Base-by-base conservation (phyloP, 75 land plant species). In the Cupressus sempervirens region DNA sequence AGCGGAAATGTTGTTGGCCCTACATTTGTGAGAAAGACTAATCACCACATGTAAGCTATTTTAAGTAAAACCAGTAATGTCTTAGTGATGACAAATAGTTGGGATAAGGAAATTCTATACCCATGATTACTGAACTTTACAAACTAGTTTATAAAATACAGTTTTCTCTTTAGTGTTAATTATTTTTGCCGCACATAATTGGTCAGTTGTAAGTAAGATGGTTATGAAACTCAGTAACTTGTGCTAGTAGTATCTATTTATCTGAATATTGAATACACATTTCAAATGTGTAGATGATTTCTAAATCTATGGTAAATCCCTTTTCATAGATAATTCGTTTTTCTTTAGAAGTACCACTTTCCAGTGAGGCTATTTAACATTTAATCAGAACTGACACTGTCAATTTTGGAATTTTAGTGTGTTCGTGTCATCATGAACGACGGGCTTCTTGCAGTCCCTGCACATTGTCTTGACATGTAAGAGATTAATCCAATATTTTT, bases 351-450 rank as follows among this genome's bases (percentile, higher is more conserved):
- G 16, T 7, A 35, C 14, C n/a, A 29, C 36, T 30, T 50, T 16
- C 15, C 35, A 82, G 8, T 56, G 35, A 56, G 77, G 26, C 18
- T 32, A 43, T 84, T 46, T 77, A 32, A 32, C 35, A 23, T 40
- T 76, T 76, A 46, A 13, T 45, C 80, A 23, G 48, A 84, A 36
- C 40, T 76, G 83, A 84, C 36, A 46, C 29, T 30, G 3, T 48
- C 40, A 43, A 32, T 70, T 16, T 54, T 45, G 18, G 73, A 52
- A 83, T 41, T 88, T 85, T 89, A 98, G 99, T 89, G 94, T 86
- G 86, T 98, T n/a, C 95, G 97, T 76, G 92, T 96, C 40, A 92
- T 98, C 83, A 93, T 98, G 99, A 98, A 96, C 89, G 97, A 98
- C 89, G 96, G 98, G 70, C 91, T 98, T 32, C 90, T 93, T 32